Percentiles rank a stretch among this genome's conserved stretches.
These are phyloP conservation scores for Exutisphaerella laricina DNA, from an alignment of 2,329 filamentous ascomycete species.

Conservation along the genomic window DNA sequence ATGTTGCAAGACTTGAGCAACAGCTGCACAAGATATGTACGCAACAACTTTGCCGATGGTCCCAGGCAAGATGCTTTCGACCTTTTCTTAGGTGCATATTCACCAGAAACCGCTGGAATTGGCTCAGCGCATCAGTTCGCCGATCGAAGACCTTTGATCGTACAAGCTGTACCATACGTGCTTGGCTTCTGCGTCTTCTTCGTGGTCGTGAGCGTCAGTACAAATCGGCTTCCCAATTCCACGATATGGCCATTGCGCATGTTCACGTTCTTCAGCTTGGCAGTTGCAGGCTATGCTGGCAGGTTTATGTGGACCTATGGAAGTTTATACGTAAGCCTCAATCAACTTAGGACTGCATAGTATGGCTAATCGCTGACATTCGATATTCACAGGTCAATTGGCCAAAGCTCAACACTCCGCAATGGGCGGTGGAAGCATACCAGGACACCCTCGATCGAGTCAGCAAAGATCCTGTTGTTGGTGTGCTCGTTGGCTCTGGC, in stretches of 20 bases:
- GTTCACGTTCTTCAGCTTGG: slow-evolving; percentile 73
- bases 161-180: slow-evolving; percentile 92
- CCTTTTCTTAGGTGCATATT: slow-evolving; percentile 82
- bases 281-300: slow-evolving; percentile 63
- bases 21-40: slow-evolving; percentile 79
- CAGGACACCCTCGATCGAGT: slow-evolving; percentile 80
- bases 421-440: slow-evolving; percentile 81
- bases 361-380: slow-evolving; percentile 2
- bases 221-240: slow-evolving; percentile 64
- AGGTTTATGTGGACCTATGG: slow-evolving; percentile 79
- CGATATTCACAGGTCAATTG: slow-evolving; percentile 75
- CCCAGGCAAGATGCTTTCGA: slow-evolving; percentile 94
- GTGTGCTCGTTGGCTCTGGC: slow-evolving; percentile 62
- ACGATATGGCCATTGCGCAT: slow-evolving; percentile 75
- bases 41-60: slow-evolving; percentile 93
- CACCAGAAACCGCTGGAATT: slow-evolving; percentile 65
- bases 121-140: slow-evolving; percentile 71
- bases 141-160: slow-evolving; percentile 76
- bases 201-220: slow-evolving; percentile 67
- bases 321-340: slow-evolving; percentile 81
- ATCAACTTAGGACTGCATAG: too few relatives aligned
- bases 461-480: slow-evolving; percentile 74
- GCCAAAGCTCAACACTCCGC: slow-evolving; percentile 89
- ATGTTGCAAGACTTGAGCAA: slow-evolving; percentile 83
- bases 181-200: slow-evolving; percentile 82